These are phyloP conservation scores for Yarrowia hollandica DNA, from an alignment of 805 yeast species.

Conservation along the genomic window DNA sequence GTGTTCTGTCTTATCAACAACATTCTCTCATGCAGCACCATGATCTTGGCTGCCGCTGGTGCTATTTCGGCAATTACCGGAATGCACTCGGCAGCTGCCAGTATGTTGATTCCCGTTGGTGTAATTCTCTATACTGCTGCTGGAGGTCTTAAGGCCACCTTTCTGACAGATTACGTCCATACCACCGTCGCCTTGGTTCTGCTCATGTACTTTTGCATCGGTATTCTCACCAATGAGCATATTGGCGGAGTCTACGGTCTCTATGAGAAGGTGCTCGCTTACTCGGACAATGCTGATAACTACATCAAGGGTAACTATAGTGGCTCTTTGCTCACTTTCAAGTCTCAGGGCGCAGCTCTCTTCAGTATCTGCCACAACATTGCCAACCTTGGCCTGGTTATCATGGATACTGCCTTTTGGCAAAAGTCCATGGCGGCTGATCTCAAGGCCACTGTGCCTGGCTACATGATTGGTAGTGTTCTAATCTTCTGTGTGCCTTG, in stretches of 20 bases:
- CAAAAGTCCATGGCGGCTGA: constrained; percentile 49
- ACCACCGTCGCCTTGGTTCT: constrained; percentile 43
- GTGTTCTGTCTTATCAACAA: constrained; percentile 32
- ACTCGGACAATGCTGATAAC: constrained; percentile 39
- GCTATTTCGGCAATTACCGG: constrained; percentile 48
- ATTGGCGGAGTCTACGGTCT: constrained; percentile 50
- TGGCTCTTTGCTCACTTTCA: constrained; percentile 52
- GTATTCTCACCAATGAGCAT: constrained; percentile 43
- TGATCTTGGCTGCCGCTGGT: constrained; percentile 50
- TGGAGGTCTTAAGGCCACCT: constrained; percentile 56
- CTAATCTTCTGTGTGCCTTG: constrained; percentile 50
- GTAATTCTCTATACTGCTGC: constrained; percentile 53
- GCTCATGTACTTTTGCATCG: constrained; percentile 38
- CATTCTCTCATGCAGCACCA: constrained; percentile 42
- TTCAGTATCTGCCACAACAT: constrained; percentile 32
- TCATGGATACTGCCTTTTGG: constrained; percentile 43
- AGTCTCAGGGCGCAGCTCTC: constrained; percentile 31
- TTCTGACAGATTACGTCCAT: constrained; percentile 55
- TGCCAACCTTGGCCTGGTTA: constrained; percentile 32
- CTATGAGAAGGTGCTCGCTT: constrained; percentile 48
- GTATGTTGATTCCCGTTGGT: constrained; percentile 50
- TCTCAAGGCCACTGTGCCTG: constrained; percentile 46
- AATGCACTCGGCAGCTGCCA: constrained; percentile 50
- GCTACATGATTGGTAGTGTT: constrained; percentile 48
- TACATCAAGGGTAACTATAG: constrained; percentile 35